These are phyloP conservation scores for Saprolegnia parasitica DNA, from an alignment of 352 stramenopile genomes.

Conservation along the genomic window DNA sequence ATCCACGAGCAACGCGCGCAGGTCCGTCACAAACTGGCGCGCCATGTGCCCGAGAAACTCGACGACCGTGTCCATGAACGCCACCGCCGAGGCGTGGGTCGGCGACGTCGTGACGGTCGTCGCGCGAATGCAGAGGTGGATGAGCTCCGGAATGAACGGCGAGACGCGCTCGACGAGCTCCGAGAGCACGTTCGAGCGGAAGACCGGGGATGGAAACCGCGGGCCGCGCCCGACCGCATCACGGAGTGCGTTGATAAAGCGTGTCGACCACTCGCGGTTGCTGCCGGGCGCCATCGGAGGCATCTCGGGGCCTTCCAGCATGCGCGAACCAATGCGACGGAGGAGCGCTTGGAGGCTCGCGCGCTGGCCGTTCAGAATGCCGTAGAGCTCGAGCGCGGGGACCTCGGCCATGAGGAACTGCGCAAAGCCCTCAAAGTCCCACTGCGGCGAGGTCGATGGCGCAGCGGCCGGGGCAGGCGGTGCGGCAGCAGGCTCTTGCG, in stretches of 20 bases:
- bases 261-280: conserved; percentile 53
- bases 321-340: conserved; percentile 47
- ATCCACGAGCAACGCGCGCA: conserved; percentile 30
- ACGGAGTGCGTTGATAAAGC: conserved; percentile 44
- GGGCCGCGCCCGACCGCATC: conserved; percentile 37
- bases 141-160: conserved; percentile 53
- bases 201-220: conserved; percentile 34
- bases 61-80: conserved; percentile 32
- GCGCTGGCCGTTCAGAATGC: conserved; percentile 43
- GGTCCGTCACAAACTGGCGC: conserved; percentile 42
- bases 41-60: conserved; percentile 50
- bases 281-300: conserved; percentile 50
- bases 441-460: conserved; percentile 28
- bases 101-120: conserved; percentile 50
- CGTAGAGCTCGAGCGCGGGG: conserved; percentile 47
- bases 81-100: conserved; percentile 36
- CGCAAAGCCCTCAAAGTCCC: conserved; percentile 57
- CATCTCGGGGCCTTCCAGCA: conserved; percentile 59
- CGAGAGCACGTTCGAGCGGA: conserved; percentile 39
- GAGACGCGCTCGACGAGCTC: conserved; percentile 48
- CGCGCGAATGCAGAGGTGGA: conserved; percentile 53
- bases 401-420: conserved; percentile 45
- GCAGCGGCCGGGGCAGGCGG: background rate
- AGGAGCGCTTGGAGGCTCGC: conserved; percentile 53
- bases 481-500: background rate